Conservation (phyloP, 208 protist genomes). For the Leishmania aethiopica region DNA sequence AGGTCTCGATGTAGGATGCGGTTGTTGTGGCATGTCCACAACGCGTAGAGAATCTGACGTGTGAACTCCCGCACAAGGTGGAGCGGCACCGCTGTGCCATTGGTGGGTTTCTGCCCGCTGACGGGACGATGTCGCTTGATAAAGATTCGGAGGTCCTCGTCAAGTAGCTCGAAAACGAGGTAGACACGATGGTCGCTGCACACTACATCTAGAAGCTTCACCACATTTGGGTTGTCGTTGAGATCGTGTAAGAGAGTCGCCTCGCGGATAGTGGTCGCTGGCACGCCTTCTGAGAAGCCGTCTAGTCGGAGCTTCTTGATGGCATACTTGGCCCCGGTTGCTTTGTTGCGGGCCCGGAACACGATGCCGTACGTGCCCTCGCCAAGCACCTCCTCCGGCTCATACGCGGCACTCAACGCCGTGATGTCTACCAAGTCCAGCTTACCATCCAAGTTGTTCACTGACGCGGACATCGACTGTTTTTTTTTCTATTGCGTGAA, state of each 20-base stretch:
- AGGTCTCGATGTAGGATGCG: slow-evolving; percentile 91
- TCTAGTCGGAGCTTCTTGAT: slow-evolving; percentile 85
- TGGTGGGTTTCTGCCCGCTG: slow-evolving; percentile 28
- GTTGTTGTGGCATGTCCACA: slow-evolving; percentile 88
- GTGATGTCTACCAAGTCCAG: slow-evolving; percentile 59
- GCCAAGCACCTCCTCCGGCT: slow-evolving; percentile 83
- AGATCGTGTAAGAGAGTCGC: slow-evolving; percentile 93
- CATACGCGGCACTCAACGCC: slow-evolving; percentile 51
- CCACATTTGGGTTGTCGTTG: slow-evolving; percentile 89
- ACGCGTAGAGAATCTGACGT: slow-evolving; percentile 78
- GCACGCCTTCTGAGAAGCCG: slow-evolving; percentile 86
- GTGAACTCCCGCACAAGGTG: slow-evolving; percentile 71
- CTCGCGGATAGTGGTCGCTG: slow-evolving; percentile 91
- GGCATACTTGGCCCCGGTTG: slow-evolving; percentile 69
- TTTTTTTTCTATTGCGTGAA: no score
- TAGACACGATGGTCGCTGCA: slow-evolving; percentile 95
- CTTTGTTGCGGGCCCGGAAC: slow-evolving; percentile 69
- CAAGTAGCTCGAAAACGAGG: slow-evolving; percentile 97
- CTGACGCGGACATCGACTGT: neutral
- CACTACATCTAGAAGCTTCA: slow-evolving; percentile 95
- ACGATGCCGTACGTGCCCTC: slow-evolving; percentile 97
- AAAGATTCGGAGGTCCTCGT: slow-evolving; percentile 94
- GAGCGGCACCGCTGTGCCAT: slow-evolving; percentile 64
- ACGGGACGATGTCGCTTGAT: slow-evolving; percentile 61
- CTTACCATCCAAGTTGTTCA: slow-evolving; percentile 39